Base-by-base conservation (phyloP, 257 asterid genomes). In the Nemophila menziesii region DNA sequence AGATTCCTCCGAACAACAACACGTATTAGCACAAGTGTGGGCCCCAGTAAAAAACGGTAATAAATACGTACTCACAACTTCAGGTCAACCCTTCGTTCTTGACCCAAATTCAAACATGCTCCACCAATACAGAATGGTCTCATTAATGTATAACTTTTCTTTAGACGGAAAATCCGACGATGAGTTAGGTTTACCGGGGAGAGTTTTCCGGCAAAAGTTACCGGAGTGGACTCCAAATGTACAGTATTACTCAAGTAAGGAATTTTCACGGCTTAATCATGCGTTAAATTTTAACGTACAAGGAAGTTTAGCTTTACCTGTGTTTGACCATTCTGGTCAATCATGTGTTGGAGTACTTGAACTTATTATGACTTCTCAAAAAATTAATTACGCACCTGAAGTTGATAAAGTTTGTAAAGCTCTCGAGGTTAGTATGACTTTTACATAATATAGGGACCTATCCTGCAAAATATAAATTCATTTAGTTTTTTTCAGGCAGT, bases 211-310 rank as follows among this genome's bases (percentile, higher is more conserved):
- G 45, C 77, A 75, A 56, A 84, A 68, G 69, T 60, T 82, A 49
- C 96, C 96, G 1, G 94, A 86, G 56, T 86, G 96, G 96, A 76
- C 96, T 7, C 96, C 96, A 17, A 74, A 86, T 62, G 96, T 86
- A 66, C 96, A 79, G 69, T 86, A 82, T 39, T 86, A 86, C 59
- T 74, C 96, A 20, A 79, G 93, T 70, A 73, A 79, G 57, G 96
- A 86, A 62, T 86, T 72, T 58, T 70, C 75, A 5, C 79, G 96
- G 21, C 81, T 79, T 49, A 74, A 55, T 65, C 92, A 86, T 52
- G 96, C 96, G 24, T 67, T 79, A 50, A 64, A 77, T 67, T 77
- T 72, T 69, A 77, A 86, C 58, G 92, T 86, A 47, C 67, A 67
- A 8, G 96, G 96, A 48, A 86, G 93, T 55, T 66, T 86, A 52